Evolutionary conservation across 371 early-diverging fungal species (phyloP).

Genomic region (Blakeslea trispora): DNA sequence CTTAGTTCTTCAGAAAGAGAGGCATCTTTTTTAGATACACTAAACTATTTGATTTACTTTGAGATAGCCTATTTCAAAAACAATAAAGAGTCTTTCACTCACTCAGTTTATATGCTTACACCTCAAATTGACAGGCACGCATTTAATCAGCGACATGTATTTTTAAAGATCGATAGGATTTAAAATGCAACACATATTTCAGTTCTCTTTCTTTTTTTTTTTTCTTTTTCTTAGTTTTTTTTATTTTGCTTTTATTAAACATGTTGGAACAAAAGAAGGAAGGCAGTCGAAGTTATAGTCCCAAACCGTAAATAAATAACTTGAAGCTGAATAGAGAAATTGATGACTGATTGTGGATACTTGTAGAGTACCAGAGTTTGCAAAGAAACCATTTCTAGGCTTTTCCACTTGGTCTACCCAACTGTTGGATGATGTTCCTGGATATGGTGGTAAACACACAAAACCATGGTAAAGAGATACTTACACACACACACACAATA

Average conservation of each 20-base stretch:
- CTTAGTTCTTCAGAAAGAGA: no score
- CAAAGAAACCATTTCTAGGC: constrained; percentile 41
- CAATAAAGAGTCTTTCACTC: no score
- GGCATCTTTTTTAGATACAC: no score
- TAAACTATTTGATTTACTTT: no score
- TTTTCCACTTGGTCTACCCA: constrained; percentile 55
- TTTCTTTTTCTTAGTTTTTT: not conserved
- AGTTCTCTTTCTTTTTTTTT: not conserved
- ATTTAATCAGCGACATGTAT: no score
- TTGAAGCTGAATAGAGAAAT: not conserved
- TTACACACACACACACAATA: not conserved
- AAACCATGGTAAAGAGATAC: constrained; percentile 21
- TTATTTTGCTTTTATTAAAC: not conserved
- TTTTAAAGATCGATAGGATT: no score
- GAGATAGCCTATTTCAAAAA: no score
- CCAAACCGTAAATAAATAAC: not conserved
- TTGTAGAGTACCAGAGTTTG: constrained; percentile 27
- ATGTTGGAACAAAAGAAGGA: not conserved
- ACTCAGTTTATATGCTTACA: no score
- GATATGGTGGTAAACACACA: constrained; percentile 42
- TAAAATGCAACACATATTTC: no score
- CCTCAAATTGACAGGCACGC: no score
- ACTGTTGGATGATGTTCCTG: constrained; percentile 42
- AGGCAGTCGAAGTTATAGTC: not conserved
- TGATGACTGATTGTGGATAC: not conserved